Evolutionary conservation across 1,284 basidiomycete species (phyloP), one percentile per base, ranked within the genome.

Genomic region (Bondarzewia mesenterica): DNA sequence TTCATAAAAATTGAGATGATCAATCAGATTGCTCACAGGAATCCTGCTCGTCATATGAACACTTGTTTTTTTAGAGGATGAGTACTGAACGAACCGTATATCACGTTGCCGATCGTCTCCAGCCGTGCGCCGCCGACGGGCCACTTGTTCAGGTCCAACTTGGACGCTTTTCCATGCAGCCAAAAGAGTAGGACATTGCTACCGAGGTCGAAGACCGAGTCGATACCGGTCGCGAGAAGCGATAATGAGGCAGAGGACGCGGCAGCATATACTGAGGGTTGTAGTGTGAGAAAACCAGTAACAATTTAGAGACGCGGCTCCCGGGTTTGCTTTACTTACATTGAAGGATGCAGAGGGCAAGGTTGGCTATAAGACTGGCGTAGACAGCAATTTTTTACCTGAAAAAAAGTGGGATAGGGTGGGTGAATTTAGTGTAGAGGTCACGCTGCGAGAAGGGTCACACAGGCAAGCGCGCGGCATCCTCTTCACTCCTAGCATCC

Each of bases 311-410:
- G 7, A 43, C 25, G 42, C 39, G 41, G 35, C n/a, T n/a, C n/a
- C n/a, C n/a, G n/a, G n/a, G n/a, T n/a, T n/a, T n/a, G n/a, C n/a
- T n/a, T n/a, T 36, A 22, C 78, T 52, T 56, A 88, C 88, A 63
- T 61, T 89, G 87, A 4, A 89, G 61, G 10, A 77, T 69, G 50
- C 80, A 85, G 5, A 93, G 75, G 25, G 64, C 64, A 52, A 90
- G 72, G 66, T 98, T 98, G 49, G 80, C 75, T 26, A 77, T 60
- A 40, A 98, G 75, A 60, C 89, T 93, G 16, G 85, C 83, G 65
- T 83, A 92, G 25, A 98, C 70, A 5, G 94, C 93, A 47, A 95
- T 86, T 68, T n/a, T 86, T 89, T 54, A 95, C 82, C 82, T 93
- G 63, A 8, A 6, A 4, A 10, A n/a, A n/a, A n/a, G 36, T 7